Percentiles rank a stretch among this genome's conserved stretches.
Evolutionary conservation across 331 rosid genomes (phyloP).

Genomic region (Pyrus hybrid): DNA sequence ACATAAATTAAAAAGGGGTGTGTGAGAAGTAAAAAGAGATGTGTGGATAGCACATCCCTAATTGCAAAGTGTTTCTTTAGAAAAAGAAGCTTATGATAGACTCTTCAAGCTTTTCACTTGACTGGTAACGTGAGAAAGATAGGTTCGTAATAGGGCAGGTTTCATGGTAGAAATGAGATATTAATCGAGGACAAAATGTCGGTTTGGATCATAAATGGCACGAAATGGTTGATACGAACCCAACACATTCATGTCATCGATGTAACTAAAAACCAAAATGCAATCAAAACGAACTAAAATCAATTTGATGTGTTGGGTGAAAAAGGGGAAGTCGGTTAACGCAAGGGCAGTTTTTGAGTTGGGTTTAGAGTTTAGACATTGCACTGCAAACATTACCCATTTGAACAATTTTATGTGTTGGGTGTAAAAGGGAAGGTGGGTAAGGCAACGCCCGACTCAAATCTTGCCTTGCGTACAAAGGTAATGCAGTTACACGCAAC

Average conservation of each 20-base stretch:
- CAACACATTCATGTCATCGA: neutral
- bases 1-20: too few species aligned
- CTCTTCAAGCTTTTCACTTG: neutral
- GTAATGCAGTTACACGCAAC: neutral
- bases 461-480: neutral
- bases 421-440: conserved; percentile 1
- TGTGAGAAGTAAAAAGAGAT: too few species aligned
- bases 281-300: neutral
- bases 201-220: neutral
- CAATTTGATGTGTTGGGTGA: neutral
- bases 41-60: too few species aligned
- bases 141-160: too few species aligned
- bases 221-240: neutral
- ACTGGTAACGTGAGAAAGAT: neutral
- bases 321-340: neutral
- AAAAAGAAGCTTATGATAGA: neutral
- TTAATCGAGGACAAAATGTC: neutral
- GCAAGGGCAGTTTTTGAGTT: neutral
- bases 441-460: neutral
- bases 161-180: neutral
- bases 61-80: neutral
- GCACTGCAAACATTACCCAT: neutral
- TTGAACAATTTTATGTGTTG: neutral
- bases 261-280: neutral
- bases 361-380: neutral